Evolutionary conservation across 1,139 yeast species (phyloP).

Genomic region (Pichia sp.): DNA sequence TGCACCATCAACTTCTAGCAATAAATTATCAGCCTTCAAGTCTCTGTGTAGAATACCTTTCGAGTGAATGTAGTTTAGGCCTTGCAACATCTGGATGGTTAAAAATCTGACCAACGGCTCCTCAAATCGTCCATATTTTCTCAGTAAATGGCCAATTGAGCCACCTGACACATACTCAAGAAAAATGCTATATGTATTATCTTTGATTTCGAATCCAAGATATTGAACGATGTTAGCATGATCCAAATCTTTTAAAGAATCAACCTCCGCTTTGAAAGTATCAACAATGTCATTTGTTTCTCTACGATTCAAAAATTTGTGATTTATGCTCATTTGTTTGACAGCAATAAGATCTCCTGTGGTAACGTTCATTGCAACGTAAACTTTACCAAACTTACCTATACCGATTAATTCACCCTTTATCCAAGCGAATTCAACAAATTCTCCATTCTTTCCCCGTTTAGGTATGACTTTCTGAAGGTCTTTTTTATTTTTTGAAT

Average conservation of each 20-base stretch:
- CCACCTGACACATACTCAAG: constrained; percentile 98
- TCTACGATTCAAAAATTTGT: constrained; percentile 37
- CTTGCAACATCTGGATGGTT: constrained; percentile 76
- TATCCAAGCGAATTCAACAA: constrained; percentile 92
- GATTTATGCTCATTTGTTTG: constrained; percentile 79
- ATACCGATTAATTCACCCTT: constrained; percentile 95
- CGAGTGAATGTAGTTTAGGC: constrained; percentile 79
- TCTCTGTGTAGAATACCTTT: constrained; percentile 92
- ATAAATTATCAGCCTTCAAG: constrained; percentile 88
- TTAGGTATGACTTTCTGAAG: constrained; percentile 13
- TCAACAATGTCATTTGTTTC: constrained; percentile 59
- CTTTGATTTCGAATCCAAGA: constrained; percentile 81
- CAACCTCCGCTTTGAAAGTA: constrained; percentile 86
- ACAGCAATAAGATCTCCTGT: constrained; percentile 99
- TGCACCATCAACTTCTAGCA: constrained; percentile 87
- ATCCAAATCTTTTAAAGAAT: constrained; percentile 89
- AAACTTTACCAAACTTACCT: constrained; percentile 97
- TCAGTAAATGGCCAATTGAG: constrained; percentile 81
- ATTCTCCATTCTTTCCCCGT: constrained; percentile 60
- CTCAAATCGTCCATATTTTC: constrained; percentile 82
- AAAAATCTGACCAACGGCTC: constrained; percentile 69
- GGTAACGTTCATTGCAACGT: constrained; percentile 86
- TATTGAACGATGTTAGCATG: constrained; percentile 94
- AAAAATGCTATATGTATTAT: constrained; percentile 74
- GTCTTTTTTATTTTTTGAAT: constrained; percentile 5